Conservation (phyloP, 306 rosid species). For the Begonia masoniana region DNA sequence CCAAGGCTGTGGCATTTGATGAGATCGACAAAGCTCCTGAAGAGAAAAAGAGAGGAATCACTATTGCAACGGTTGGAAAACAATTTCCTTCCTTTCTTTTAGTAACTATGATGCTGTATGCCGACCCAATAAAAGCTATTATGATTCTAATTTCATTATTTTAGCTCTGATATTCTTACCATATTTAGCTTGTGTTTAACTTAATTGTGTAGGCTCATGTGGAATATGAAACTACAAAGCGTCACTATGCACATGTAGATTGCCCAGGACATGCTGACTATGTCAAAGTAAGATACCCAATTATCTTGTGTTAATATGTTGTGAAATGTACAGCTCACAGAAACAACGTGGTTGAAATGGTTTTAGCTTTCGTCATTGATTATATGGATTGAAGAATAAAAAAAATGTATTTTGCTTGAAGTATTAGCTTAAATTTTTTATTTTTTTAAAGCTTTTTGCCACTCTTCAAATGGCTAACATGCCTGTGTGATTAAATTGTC, state of each 20-base stretch:
- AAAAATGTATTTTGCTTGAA: too few relatives aligned
- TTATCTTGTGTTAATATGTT: too few relatives aligned
- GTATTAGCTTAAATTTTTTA: too few relatives aligned
- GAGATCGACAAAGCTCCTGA: constrained; percentile 98
- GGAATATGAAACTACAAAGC: constrained; percentile 75
- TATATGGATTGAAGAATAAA: too few relatives aligned
- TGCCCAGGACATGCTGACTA: constrained; percentile 12
- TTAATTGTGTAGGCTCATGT: constrained; percentile 62
- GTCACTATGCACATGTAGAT: constrained; percentile 57
- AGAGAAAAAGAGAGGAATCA: constrained; percentile 91
- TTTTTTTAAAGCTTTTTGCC: too few relatives aligned
- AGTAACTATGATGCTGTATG: too few relatives aligned
- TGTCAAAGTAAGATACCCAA: constrained; percentile 27
- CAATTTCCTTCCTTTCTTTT: too few relatives aligned
- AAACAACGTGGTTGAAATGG: too few relatives aligned
- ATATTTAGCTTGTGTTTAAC: constrained; percentile 4
- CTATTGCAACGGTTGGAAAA: constrained; percentile 72
- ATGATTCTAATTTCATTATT: background rate
- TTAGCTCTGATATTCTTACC: background rate
- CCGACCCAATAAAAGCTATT: too few relatives aligned
- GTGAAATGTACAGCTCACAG: too few relatives aligned
- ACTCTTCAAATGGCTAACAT: too few relatives aligned
- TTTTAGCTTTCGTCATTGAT: too few relatives aligned
- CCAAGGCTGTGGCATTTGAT: constrained; percentile 79
- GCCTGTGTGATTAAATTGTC: background rate